These are phyloP conservation scores for Haplosporangium gracile DNA, from an alignment of 192 early-diverging fungal species.

Conservation along the genomic window DNA sequence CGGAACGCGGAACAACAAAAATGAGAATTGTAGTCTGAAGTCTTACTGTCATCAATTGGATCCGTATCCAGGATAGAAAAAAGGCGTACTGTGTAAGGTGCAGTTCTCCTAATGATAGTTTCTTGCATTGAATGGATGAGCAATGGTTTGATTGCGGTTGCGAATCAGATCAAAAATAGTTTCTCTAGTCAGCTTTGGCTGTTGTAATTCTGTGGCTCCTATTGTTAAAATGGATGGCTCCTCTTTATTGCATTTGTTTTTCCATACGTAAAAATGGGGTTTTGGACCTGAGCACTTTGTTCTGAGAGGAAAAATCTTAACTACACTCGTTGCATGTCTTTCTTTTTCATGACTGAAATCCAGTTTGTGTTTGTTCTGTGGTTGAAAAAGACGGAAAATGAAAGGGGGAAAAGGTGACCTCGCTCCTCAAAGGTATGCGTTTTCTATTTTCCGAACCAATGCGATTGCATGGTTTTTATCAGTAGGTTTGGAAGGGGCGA, in stretches of 20 bases:
- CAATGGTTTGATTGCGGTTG: too few species aligned
- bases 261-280: background rate
- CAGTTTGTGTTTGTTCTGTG: background rate
- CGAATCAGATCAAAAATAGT: too few species aligned
- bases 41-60: too few species aligned
- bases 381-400: too few species aligned
- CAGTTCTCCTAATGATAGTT: too few species aligned
- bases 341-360: background rate
- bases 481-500: background rate
- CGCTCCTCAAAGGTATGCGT: background rate
- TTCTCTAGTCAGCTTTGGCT: too few species aligned
- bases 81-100: too few species aligned
- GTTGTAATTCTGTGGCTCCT: background rate
- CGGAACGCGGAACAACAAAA: too few species aligned
- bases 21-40: too few species aligned
- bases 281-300: background rate
- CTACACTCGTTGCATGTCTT: background rate
- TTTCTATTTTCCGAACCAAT: constrained; percentile 5
- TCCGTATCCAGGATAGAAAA: too few species aligned
- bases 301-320: background rate
- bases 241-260: background rate
- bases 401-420: background rate
- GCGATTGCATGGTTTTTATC: background rate
- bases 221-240: background rate
- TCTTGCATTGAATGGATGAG: too few species aligned